A percentile compares a stretch with the other conserved stretches of the same genome.
Conservation (phyloP, 2,329 filamentous ascomycete species). For the Colletotrichum ledebouriae region DNA sequence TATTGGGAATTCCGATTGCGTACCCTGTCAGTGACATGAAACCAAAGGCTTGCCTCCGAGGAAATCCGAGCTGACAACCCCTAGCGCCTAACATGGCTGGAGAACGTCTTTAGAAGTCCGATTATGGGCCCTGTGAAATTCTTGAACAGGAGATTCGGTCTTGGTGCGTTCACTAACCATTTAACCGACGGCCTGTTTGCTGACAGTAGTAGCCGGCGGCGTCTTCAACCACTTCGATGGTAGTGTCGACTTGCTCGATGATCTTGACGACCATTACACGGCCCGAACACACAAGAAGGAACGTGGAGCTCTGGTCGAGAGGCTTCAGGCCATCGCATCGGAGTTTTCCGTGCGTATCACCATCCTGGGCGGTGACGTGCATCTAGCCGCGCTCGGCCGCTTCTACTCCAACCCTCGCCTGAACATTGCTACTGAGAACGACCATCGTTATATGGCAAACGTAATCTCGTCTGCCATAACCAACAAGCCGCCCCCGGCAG, state of each 20-base stretch:
- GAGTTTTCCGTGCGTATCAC: slow-evolving; percentile 92
- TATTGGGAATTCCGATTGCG: slow-evolving; percentile 89
- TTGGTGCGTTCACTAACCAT: slow-evolving; percentile 59
- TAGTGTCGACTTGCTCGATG: slow-evolving; percentile 91
- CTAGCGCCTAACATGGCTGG: slow-evolving; percentile 91
- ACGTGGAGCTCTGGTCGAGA: slow-evolving; percentile 81
- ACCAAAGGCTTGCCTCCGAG: background rate
- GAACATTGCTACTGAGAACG: slow-evolving; percentile 80
- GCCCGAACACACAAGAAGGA: slow-evolving; percentile 92
- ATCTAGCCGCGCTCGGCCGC: slow-evolving; percentile 89
- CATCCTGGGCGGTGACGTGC: slow-evolving; percentile 94
- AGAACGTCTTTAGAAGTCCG: slow-evolving; percentile 90
- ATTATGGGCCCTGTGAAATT: slow-evolving; percentile 91
- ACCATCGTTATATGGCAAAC: slow-evolving; percentile 96
- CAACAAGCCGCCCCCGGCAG: slow-evolving; percentile 91
- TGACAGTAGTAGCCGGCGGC: slow-evolving; percentile 69
- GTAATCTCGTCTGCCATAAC: slow-evolving; percentile 95
- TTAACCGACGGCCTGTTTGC: background rate
- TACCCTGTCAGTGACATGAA: slow-evolving; percentile 72
- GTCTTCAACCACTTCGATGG: slow-evolving; percentile 97
- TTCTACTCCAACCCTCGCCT: slow-evolving; percentile 93
- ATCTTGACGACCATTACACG: slow-evolving; percentile 96
- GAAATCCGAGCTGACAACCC: slow-evolving; percentile 37
- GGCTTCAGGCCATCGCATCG: slow-evolving; percentile 85
- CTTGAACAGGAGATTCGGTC: slow-evolving; percentile 88